phyloP scores from a whole-genome alignment of 441 rosid genomes.

The Adansonia rubrostipa region DNA sequence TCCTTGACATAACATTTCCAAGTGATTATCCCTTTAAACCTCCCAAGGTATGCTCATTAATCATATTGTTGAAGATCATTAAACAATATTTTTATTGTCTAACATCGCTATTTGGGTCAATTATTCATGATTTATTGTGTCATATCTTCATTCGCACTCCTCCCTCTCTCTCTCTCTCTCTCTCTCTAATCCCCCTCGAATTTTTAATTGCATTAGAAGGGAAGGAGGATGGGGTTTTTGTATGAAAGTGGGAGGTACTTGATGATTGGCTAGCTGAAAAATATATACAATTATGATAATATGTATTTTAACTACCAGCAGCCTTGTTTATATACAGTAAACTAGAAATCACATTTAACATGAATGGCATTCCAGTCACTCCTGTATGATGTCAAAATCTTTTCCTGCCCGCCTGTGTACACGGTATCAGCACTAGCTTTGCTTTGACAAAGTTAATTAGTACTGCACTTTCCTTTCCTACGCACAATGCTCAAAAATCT shows the following conservation, averaged over 20 bases:
- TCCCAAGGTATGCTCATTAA: conserved; percentile 62
- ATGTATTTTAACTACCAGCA: background rate
- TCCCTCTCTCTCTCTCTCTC: background rate
- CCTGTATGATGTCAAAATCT: background rate
- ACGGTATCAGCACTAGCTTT: background rate
- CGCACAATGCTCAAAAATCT: background rate
- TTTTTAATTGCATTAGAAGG: background rate
- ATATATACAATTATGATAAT: background rate
- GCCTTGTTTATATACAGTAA: background rate
- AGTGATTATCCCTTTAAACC: conserved; percentile 90
- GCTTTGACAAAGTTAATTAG: background rate
- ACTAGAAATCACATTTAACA: background rate
- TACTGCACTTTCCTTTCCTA: conserved; percentile 1
- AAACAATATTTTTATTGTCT: background rate
- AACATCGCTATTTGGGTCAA: background rate
- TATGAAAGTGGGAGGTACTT: conserved; percentile 13
- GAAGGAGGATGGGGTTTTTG: background rate
- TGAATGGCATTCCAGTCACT: background rate
- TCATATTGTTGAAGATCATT: background rate
- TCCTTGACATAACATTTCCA: conserved; percentile 77
- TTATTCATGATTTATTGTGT: background rate
- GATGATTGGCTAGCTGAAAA: conserved; percentile 10
- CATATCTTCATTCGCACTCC: background rate
- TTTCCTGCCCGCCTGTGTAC: background rate
- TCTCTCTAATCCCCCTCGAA: background rate